A percentile compares a stretch with the other conserved stretches of the same genome.
Conservation (phyloP, 139 green algal genomes). For the Coccomyxa sp. region DNA sequence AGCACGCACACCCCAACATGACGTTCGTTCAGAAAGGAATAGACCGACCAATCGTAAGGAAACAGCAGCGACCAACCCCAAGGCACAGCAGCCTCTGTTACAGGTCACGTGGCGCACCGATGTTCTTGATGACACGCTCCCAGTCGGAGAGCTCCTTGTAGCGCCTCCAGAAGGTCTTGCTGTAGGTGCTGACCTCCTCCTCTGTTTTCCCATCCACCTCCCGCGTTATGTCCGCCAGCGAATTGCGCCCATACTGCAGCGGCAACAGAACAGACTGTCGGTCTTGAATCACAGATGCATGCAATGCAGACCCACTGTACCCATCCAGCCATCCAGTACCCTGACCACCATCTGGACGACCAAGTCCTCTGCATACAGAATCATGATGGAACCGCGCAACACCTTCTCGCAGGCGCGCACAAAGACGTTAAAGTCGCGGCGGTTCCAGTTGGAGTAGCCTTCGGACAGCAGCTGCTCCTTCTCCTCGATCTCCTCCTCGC, state of each 20-base stretch:
- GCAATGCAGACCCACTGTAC: no score
- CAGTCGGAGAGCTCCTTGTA: conserved; percentile 75
- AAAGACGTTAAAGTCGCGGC: conserved; percentile 92
- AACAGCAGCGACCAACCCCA: no score
- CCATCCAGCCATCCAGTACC: no score
- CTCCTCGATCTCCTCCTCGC: conserved; percentile 72
- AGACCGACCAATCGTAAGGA: not conserved
- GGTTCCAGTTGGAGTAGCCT: conserved; percentile 90
- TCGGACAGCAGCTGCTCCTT: conserved; percentile 25
- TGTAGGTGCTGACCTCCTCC: conserved; percentile 70
- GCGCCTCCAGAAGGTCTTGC: conserved; percentile 72
- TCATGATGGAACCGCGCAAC: no score
- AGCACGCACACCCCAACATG: no score
- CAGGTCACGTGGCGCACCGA: conserved; percentile 60
- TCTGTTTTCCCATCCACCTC: conserved; percentile 93
- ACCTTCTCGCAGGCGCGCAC: conserved; percentile 80
- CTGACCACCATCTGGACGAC: no score
- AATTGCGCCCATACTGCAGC: conserved; percentile 67
- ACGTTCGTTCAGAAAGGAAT: not conserved
- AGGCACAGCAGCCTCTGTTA: no score
- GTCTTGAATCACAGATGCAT: not conserved
- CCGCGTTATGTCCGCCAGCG: conserved; percentile 66
- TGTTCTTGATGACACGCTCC: conserved; percentile 89
- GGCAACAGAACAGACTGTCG: no score
- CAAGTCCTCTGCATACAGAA: no score